Base-by-base conservation (phyloP, 2,329 filamentous ascomycete species). In the Apiospora saccharicola region DNA sequence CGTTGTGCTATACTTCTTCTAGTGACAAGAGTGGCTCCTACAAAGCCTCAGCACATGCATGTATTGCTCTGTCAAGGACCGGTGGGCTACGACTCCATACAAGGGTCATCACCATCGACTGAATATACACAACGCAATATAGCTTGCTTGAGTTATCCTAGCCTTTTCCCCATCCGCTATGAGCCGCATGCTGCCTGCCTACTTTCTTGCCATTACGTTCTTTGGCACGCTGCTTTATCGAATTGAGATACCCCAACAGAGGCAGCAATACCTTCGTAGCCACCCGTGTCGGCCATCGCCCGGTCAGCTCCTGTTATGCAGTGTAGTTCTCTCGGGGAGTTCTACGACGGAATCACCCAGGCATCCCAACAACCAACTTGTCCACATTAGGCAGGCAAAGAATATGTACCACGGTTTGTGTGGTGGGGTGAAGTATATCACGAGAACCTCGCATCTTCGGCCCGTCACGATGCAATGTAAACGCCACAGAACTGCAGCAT, bases 151-250 rank as follows among this genome's bases (percentile, higher is more conserved):
- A n/a, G 10, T 14, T 22, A 41, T 64, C 30, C 34, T 41, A 64
- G 34, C 34, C 34, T 37, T 57, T 30, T 49, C 46, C 26, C 3
- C 13, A 13, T 14, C n/a, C 57, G 46, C 46, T 4, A 34, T 13
- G 57, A 10, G 30, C 30, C 30, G 8, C 37, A 41, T 30, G 10
- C 30, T 34, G 19, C 16, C 19, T 41, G 5, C 34, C 37, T 41
- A 19, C n/a, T 64, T 30, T 30, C 26, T 30, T 30, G 4, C 26
- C 26, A 30, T 30, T 30, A 4, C 26, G 26, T 30, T 30, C 4
- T 24, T 34, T 41, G 22, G 57, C 57, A 41, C n/a, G 57, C 57
- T 34, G 57, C 57, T 64, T 64, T 64, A 64, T 64, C 10, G 16
- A 24, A 41, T 12, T 3, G 19, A 64, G 16, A 19, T n/a, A 64